Base-by-base conservation (phyloP, 768 basidiomycete genomes). In the Neoboletus magnificus region DNA sequence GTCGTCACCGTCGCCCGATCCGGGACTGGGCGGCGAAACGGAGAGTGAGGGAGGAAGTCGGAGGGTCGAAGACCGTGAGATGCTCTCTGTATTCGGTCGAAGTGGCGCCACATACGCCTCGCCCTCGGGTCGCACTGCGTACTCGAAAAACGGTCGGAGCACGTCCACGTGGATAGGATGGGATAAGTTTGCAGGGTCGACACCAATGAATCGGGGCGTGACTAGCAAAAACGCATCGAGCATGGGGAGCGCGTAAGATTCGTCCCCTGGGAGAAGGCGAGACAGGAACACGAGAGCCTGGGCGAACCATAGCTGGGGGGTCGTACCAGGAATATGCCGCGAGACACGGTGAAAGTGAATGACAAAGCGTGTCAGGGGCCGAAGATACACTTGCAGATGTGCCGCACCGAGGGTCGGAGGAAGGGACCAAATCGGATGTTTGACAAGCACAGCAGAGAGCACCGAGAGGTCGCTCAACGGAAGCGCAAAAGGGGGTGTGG, bases 181-280 rank as follows among this genome's bases (percentile, higher is more conserved):
- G 9, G 51, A 46, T 9, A 65, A 35, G 15, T 7, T 80, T 67
- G 4, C 22, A 10, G 59, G 65, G 23, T 64, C 56, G 39, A 59
- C 1, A 1, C 58, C 60, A n/a, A 54, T 30, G 1, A 67, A 60
- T 11, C 50, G 57, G 0, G 70, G 61, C 4, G 59, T 63, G 40
- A 67, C 58, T 10, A 55, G 46, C 0, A 50, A 46, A 18, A 68
- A 56, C 0, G 57, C 16, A 8, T 61, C 68, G 23, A 84, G 55
- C 51, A 82, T 71, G 23, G 66, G 67, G 23, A 74, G 60, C 0
- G 81, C 86, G 35, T 73, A 64, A 1, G 80, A 80, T 66, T 95
- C 93, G 59, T 95, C 89, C 13, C 93, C 92, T 0, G 87, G 89
- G 13, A 84, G 73, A 23, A 87, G 73, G 33, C 79, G 72, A 15